Evolutionary conservation across 306 rosid species (phyloP), one percentile per base, ranked within the genome.

Genomic region (Lotus japonicus): DNA sequence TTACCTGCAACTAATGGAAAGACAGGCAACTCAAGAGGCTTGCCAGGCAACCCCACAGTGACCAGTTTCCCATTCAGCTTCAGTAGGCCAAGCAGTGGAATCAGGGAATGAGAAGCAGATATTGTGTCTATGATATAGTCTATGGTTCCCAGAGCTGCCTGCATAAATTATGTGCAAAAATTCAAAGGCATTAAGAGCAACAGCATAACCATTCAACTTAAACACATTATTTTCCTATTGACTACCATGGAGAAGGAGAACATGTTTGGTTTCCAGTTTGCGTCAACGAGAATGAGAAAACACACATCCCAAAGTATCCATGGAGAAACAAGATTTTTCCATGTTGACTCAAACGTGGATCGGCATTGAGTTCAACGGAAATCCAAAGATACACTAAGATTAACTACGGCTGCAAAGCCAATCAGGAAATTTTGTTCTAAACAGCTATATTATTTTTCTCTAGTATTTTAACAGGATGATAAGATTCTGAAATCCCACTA

Each of bases 111-210:
- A 65, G 75, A 81, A 13, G 92, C 97, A 14, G 96, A 81, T 16
- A 92, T 84, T 19, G 97, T 92, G 82, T 89, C 96, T 42, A 92
- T 84, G 75, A 92, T 89, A 77, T 75, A 92, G 82, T 92, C 98
- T 84, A 92, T 80, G 44, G 89, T 87, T 45, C 88, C 92, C 53
- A 73, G n/a, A 26, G 96, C 89, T 56, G 74, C 87, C 98, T 92
- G 85, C 76, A 48, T 53, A 71, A 59, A 45, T 41, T 7, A 19
- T 18, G 44, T 11, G 52, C 23, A 23, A 50, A 52, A 48, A 9
- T n/a, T 50, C 23, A 59, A 15, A 15, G 9, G 57, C 44, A 53
- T 61, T 57, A 44, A 5, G 6, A 68, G 18, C 28, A 74, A 23
- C 35, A 58, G 13, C 16, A 12, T 10, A 44, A 18, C 36, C 56